Conservation (phyloP, 2,329 filamentous ascomycete genomes). For the Aspergillus melleus region DNA sequence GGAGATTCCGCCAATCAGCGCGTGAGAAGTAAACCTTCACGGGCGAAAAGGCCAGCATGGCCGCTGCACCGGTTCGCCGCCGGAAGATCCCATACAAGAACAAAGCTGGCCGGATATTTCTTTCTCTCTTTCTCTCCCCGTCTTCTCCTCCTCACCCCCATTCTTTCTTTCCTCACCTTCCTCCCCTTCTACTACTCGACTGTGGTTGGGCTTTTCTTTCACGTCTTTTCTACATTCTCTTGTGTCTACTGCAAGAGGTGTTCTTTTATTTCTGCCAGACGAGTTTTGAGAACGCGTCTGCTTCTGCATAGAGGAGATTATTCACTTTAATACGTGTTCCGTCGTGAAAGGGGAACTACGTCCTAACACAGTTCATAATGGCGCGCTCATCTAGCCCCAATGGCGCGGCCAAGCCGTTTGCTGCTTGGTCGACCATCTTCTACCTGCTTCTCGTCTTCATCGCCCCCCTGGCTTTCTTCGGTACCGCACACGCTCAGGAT, state of each 20-base stretch:
- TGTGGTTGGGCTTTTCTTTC: slow-evolving; percentile 15
- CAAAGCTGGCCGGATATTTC: slow-evolving; percentile 12
- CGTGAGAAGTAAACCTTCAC: slow-evolving; percentile 41
- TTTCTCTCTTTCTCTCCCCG: slow-evolving; percentile 21
- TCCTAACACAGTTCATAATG: slow-evolving; percentile 48
- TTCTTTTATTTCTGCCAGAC: not conserved
- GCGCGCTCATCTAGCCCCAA: slow-evolving; percentile 56
- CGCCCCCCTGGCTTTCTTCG: slow-evolving; percentile 79
- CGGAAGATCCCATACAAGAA: slow-evolving; percentile 33
- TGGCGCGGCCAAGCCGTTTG: slow-evolving; percentile 69
- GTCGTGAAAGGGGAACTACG: slow-evolving; percentile 13
- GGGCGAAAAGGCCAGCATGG: slow-evolving; percentile 47
- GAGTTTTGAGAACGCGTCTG: not conserved
- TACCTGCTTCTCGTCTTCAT: slow-evolving; percentile 89
- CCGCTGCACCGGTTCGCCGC: slow-evolving; percentile 28
- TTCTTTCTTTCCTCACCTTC: slow-evolving; percentile 5
- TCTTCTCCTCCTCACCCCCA: slow-evolving; percentile 11
- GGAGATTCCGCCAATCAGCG: slow-evolving; percentile 33
- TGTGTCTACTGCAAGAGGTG: slow-evolving; percentile 1
- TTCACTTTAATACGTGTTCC: slow-evolving; percentile 9
- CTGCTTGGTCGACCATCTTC: slow-evolving; percentile 80
- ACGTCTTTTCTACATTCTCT: slow-evolving; percentile 2
- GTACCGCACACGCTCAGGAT: slow-evolving; percentile 69
- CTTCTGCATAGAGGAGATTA: not conserved
- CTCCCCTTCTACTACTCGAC: slow-evolving; percentile 8